Evolutionary conservation across 2,329 filamentous ascomycete species (phyloP).

Genomic region (Ascochyta pisi): DNA sequence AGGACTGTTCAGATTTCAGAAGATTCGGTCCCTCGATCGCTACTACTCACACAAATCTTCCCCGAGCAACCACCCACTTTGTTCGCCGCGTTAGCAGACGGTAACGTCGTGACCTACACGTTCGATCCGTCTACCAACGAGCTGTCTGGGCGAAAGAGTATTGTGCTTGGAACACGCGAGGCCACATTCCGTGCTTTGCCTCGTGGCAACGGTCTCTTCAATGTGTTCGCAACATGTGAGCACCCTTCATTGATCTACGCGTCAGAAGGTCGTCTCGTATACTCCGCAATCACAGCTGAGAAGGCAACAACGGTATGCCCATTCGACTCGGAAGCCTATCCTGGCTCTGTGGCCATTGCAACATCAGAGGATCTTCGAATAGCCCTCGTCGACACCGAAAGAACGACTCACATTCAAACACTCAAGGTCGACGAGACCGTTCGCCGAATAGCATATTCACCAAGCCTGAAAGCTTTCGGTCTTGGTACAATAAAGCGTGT

Average conservation of each 20-base stretch:
- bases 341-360: conserved; percentile 80
- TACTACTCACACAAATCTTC: conserved; percentile 80
- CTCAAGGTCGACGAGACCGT: conserved; percentile 82
- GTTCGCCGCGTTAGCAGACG: conserved; percentile 90
- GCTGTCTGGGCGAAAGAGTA: conserved; percentile 77
- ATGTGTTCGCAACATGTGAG: conserved; percentile 92
- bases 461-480: conserved; percentile 79
- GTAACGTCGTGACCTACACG: conserved; percentile 84
- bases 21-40: conserved; percentile 80
- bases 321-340: conserved; percentile 83
- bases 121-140: conserved; percentile 68
- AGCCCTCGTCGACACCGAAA: conserved; percentile 79
- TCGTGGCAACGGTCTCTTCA: conserved; percentile 68
- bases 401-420: conserved; percentile 86
- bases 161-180: conserved; percentile 84
- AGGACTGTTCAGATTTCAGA: conserved; percentile 64
- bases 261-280: conserved; percentile 84
- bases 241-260: conserved; percentile 94
- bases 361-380: conserved; percentile 79
- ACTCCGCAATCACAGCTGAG: conserved; percentile 91
- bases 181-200: conserved; percentile 82
- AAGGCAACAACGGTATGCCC: conserved; percentile 81
- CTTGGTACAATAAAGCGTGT: conserved; percentile 84
- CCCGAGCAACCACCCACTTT: conserved; percentile 72
- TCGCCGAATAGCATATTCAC: conserved; percentile 84